phyloP scores from a whole-genome alignment of 495 filamentous ascomycete species.

The Hypoxylon rickii region DNA sequence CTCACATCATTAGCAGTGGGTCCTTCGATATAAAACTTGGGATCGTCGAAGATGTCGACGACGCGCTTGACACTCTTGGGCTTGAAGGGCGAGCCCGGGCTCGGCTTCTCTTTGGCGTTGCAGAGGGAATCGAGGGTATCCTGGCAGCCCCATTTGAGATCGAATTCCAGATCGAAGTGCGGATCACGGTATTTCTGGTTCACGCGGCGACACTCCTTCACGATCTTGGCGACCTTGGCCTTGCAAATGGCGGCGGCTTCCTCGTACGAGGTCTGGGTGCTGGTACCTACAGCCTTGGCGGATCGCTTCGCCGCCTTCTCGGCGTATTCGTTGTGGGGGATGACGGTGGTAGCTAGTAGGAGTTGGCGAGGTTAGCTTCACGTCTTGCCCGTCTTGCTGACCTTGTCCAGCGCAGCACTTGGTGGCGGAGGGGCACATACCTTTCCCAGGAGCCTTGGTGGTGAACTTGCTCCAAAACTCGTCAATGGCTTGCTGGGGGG shows the following conservation, averaged over 20 bases:
- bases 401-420: neutral
- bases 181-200: conserved; percentile 92
- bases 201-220: conserved; percentile 77
- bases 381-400: too few relatives aligned
- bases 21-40: conserved; percentile 83
- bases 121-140: conserved; percentile 68
- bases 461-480: conserved; percentile 82
- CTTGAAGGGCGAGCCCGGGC: conserved; percentile 43
- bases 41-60: conserved; percentile 84
- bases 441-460: conserved; percentile 63
- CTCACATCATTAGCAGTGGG: conserved; percentile 82
- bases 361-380: too few relatives aligned
- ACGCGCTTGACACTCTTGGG: conserved; percentile 70
- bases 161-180: conserved; percentile 85
- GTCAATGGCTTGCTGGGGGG: conserved; percentile 73
- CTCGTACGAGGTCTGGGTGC: conserved; percentile 68
- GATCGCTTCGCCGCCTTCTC: conserved; percentile 67
- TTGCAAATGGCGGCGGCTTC: conserved; percentile 71
- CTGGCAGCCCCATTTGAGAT: conserved; percentile 64
- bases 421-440: conserved; percentile 26
- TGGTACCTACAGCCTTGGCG: conserved; percentile 40
- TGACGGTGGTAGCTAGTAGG: conserved; percentile 65
- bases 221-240: conserved; percentile 78
- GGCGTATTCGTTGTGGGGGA: conserved; percentile 75
- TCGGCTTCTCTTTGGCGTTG: conserved; percentile 38